Evolutionary conservation across 257 asterid genomes (phyloP), one percentile per base, ranked within the genome.

Genomic region (Dorcoceras hygrometricum): DNA sequence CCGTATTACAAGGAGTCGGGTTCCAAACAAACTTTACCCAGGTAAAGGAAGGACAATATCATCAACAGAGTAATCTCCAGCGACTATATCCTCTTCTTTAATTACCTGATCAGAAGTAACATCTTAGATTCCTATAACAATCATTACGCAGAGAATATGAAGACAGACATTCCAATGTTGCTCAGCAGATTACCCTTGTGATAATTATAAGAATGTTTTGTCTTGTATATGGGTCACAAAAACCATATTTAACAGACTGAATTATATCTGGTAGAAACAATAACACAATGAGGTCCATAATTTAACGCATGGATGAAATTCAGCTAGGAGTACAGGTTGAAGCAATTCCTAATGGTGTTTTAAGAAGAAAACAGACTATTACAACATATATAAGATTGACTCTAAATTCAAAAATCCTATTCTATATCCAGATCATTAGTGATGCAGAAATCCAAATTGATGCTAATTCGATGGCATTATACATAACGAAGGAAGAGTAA

Each of bases 31-130:
- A 68, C 61, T 66, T 75, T 83, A 93, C 97, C 99, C 99, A 8
- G 99, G 97, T 73, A 93, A 83, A 78, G 99, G 99, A 79, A 93
- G 97, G 75, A 93, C 83, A 34, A 93, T 70, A 70, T 93, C 97
- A 6, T 93, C 86, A 67, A 82, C 55, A 1, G 82, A 65, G 76
- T 86, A 93, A 58, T 80, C 84, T 65, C 82, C 95, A 74, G 94
- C 77, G 72, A 50, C 73, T 65, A 93, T 57, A 82, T 93, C 97
- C 70, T 88, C 96, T 75, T 88, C 90, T 53, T 76, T 71, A 54
- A 93, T 59, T 48, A 72, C 94, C 98, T 92, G 93, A 55, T 66
- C 66, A 80, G 53, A 26, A 43, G 57, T 11, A 11, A 11, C 50
- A 39, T 39, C n/a, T 11, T 39, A 39, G 50, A 39, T 39, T 39